Conservation (phyloP, 257 asterid genomes). For the Solanum etuberosum region DNA sequence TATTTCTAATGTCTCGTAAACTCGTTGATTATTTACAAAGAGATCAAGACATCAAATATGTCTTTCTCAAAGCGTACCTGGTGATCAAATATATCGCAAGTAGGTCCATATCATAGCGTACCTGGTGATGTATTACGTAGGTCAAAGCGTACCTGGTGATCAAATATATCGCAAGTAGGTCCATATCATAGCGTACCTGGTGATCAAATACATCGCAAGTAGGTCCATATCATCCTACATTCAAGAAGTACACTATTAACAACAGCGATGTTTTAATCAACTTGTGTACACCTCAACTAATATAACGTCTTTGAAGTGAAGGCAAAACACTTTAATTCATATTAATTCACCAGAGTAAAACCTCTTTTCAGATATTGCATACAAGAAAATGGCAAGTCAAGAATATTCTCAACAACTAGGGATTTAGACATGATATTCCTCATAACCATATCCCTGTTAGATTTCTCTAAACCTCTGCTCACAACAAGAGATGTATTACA, state of each 20-base stretch:
- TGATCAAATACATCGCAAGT: neutral
- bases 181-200: no score
- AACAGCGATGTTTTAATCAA: neutral
- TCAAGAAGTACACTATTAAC: neutral
- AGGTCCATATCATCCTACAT: neutral
- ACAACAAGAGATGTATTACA: slow-evolving; percentile 68
- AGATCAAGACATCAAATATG: neutral
- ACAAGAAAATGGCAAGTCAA: slow-evolving; percentile 64
- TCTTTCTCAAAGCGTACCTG: neutral
- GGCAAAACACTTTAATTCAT: neutral
- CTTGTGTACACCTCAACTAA: neutral
- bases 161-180: neutral
- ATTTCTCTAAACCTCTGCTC: slow-evolving; percentile 39
- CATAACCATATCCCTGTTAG: slow-evolving; percentile 21
- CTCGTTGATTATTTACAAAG: neutral
- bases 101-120: no score
- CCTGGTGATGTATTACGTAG: no score
- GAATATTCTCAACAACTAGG: slow-evolving; percentile 40
- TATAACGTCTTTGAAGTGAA: neutral
- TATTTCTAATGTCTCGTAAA: no score
- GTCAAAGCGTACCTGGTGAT: neutral
- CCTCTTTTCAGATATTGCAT: slow-evolving; percentile 52
- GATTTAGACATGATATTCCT: slow-evolving; percentile 31
- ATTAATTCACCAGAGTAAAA: slow-evolving; percentile 31
- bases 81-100: neutral